A percentile compares a stretch with the other conserved stretches of the same genome.
phyloP scores from a whole-genome alignment of 2,329 filamentous ascomycete genomes.

The Dactylellina parvicollis region DNA sequence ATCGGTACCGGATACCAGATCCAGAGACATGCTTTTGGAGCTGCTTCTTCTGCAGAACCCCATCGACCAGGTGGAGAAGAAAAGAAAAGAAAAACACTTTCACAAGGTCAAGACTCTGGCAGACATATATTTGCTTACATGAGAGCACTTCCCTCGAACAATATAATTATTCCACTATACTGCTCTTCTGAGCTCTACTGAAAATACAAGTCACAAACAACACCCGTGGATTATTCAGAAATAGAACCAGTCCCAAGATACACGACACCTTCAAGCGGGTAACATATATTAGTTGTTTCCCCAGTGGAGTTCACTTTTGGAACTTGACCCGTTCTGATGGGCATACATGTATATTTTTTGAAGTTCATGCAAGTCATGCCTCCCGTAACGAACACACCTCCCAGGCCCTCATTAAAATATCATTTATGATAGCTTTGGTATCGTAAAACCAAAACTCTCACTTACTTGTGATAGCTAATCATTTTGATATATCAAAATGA shows the following conservation, averaged over 20 bases:
- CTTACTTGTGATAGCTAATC: too few species aligned
- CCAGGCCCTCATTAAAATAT: background rate
- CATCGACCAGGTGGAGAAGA: too few species aligned
- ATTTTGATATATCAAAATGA: too few species aligned
- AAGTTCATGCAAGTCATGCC: slow-evolving; percentile 10
- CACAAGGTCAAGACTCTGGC: too few species aligned
- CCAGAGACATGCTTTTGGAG: background rate
- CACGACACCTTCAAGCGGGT: slow-evolving; percentile 37
- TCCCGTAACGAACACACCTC: background rate
- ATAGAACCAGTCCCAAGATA: slow-evolving; percentile 37
- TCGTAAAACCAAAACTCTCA: too few species aligned
- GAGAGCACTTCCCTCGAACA: too few species aligned
- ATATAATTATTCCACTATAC: too few species aligned
- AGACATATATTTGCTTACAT: too few species aligned
- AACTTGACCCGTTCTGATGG: too few species aligned
- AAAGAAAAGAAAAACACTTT: slow-evolving; percentile 1
- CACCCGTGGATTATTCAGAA: slow-evolving; percentile 5
- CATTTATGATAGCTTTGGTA: too few species aligned
- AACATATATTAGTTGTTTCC: slow-evolving; percentile 4
- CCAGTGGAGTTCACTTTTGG: too few species aligned
- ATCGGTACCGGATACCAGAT: slow-evolving; percentile 30
- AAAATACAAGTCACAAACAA: slow-evolving; percentile 40
- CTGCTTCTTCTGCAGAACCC: slow-evolving; percentile 14
- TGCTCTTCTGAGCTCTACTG: slow-evolving; percentile 4
- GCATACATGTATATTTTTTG: too few species aligned